phyloP scores from a whole-genome alignment of 2,329 filamentous ascomycete genomes.

The Aspergillus neotritici region DNA sequence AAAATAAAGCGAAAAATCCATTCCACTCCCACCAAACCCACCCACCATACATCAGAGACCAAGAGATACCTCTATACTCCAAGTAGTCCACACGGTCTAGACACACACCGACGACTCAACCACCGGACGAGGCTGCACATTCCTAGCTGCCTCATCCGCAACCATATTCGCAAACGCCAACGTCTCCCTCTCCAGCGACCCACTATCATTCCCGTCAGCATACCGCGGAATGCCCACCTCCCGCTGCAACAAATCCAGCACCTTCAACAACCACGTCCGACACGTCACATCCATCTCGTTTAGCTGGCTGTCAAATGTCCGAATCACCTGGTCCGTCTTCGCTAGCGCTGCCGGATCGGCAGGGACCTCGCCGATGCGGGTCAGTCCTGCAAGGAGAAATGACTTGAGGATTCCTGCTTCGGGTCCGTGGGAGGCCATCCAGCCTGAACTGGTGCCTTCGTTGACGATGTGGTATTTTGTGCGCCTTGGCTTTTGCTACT shows the following conservation, averaged over 20 bases:
- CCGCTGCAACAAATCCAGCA: slow-evolving; percentile 12
- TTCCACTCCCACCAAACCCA: too few species aligned
- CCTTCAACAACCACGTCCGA: slow-evolving; percentile 17
- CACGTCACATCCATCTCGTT: slow-evolving; percentile 15
- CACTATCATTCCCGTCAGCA: slow-evolving; percentile 5
- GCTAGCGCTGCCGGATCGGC: not conserved
- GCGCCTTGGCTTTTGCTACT: slow-evolving; percentile 1
- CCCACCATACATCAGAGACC: too few species aligned
- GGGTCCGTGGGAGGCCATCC: slow-evolving; percentile 16
- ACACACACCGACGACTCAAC: not conserved
- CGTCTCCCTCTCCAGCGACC: slow-evolving; percentile 14
- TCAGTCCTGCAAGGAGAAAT: slow-evolving; percentile 20
- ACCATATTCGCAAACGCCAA: slow-evolving; percentile 18
- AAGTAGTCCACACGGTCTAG: too few species aligned
- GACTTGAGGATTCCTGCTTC: slow-evolving; percentile 15
- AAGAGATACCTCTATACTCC: too few species aligned
- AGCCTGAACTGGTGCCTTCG: slow-evolving; percentile 8
- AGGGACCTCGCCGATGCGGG: slow-evolving; percentile 17
- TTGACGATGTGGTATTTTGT: slow-evolving; percentile 22
- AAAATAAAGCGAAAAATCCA: too few species aligned
- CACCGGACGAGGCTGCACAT: slow-evolving; percentile 17
- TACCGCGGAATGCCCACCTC: not conserved
- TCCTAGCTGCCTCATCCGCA: slow-evolving; percentile 9
- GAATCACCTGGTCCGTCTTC: slow-evolving; percentile 15
- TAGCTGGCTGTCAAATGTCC: slow-evolving; percentile 13